Percentiles rank a stretch among this genome's conserved stretches.
Evolutionary conservation across 2,329 filamentous ascomycete species (phyloP).

Genomic region (Alternaria sp.): DNA sequence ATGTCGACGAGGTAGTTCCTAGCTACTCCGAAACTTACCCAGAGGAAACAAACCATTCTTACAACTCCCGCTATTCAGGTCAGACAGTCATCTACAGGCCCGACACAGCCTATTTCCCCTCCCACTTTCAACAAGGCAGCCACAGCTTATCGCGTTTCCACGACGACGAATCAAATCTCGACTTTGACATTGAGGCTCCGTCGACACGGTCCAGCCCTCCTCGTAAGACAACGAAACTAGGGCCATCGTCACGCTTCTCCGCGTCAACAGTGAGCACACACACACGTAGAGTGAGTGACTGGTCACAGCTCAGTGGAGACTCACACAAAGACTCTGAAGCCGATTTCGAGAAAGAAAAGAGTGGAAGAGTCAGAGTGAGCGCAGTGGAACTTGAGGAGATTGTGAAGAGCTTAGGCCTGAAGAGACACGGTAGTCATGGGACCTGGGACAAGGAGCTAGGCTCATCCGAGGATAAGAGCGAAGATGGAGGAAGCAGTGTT

Average conservation of each 20-base stretch:
- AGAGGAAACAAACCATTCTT: background rate
- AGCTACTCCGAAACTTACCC: background rate
- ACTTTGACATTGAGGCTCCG: slow-evolving; percentile 37
- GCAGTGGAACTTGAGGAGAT: slow-evolving; percentile 7
- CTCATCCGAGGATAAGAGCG: background rate
- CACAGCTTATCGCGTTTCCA: slow-evolving; percentile 27
- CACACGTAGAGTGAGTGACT: slow-evolving; percentile 26
- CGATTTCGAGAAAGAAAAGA: slow-evolving; percentile 1
- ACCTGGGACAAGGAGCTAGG: background rate
- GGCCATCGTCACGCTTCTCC: slow-evolving; percentile 13
- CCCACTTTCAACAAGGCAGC: background rate
- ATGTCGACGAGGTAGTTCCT: slow-evolving; percentile 9
- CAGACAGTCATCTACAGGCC: slow-evolving; percentile 26
- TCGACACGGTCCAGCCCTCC: slow-evolving; percentile 8
- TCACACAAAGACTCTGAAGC: slow-evolving; percentile 7
- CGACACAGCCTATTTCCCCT: slow-evolving; percentile 16
- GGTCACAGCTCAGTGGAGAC: slow-evolving; percentile 31
- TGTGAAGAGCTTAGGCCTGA: background rate
- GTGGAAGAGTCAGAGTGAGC: background rate
- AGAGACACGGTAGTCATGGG: background rate
- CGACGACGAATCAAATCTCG: slow-evolving; percentile 35
- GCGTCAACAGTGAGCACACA: slow-evolving; percentile 13
- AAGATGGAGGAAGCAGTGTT: background rate
- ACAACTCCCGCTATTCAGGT: slow-evolving; percentile 18
- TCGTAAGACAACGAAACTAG: slow-evolving; percentile 24